Base-by-base conservation (phyloP, 306 rosid species). In the Comarum palustre region DNA sequence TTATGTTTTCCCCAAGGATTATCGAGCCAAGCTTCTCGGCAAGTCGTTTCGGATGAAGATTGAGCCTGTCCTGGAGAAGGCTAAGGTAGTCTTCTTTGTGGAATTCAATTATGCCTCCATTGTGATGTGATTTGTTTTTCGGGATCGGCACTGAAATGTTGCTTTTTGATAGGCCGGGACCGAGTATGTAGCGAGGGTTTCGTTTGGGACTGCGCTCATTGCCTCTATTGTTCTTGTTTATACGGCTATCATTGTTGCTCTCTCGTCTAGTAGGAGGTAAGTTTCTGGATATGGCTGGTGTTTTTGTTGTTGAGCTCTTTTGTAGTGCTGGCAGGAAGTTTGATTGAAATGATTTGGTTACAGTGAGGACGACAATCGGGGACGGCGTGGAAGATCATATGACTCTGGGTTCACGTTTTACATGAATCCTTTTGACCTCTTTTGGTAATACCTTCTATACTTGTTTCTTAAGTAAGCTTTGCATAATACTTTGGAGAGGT, bases 181-280 rank as follows among this genome's bases (percentile, higher is more conserved):
- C 6, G 97, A 88, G 86, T 94, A 94, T 84, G 64, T 94, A 77
- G 90, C 90, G 17, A 86, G 99, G 85, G 97, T 94, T 78, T 88
- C 99, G 15, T 94, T 94, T 84, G 99, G 99, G 55, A 94, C 97
- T 25, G 96, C 97, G 27, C 85, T 94, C 17, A 90, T 91, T 75
- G 99, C 93, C 27, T 94, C 99, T 19, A 89, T 94, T 71, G 90
- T 94, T 83, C 78, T 94, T 81, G 99, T 94, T 84, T 94, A 90
- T 78, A 91, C 99, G 46, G 86, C 99, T 24, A 94, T 94, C 55
- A 86, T 94, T 82, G 97, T 97, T 77, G 84, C 92, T 77, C 16
- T 88, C 77, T 85, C 96, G 76, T 85, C 96, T 71, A 87, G 99
- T 80, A 84, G 90, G 78, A 87, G 96, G 97, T 94, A 73, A 72